Percentiles rank a stretch among this genome's conserved stretches.
Conservation (phyloP, 441 rosid genomes). For the Croton setiger region DNA sequence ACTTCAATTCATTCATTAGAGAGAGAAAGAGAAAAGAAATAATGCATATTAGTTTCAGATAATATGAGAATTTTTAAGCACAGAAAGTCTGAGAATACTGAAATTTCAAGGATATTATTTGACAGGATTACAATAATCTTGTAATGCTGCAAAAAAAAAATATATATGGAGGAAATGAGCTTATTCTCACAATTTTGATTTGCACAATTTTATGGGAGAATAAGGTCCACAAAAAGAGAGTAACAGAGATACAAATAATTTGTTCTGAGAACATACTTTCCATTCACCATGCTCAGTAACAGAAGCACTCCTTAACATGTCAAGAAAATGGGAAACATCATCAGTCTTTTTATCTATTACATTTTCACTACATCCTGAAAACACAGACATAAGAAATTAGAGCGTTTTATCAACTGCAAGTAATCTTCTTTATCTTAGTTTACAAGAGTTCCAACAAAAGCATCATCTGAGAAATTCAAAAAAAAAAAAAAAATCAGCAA, state of each 20-base stretch:
- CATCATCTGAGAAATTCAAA: constrained; percentile 4
- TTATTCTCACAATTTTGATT: not conserved
- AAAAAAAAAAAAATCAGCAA: not conserved
- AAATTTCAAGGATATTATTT: not conserved
- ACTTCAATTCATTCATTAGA: constrained; percentile 7
- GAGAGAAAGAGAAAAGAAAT: not conserved
- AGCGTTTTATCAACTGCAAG: constrained; percentile 12
- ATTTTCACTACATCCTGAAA: constrained; percentile 50
- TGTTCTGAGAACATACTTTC: constrained; percentile 56
- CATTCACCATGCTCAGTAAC: constrained; percentile 52
- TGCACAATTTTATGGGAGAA: not conserved
- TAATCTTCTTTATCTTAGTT: not conserved
- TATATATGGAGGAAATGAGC: not conserved
- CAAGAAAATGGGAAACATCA: constrained; percentile 65
- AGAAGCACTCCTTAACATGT: constrained; percentile 85
- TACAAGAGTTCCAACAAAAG: not conserved
- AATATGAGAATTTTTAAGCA: not conserved
- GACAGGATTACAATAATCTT: too few relatives aligned
- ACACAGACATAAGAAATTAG: constrained; percentile 19
- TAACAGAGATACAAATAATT: not conserved
- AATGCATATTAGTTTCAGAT: not conserved
- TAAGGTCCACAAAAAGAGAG: not conserved
- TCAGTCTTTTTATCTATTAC: constrained; percentile 53
- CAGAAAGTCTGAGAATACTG: constrained; percentile 3
- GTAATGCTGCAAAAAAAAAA: not conserved